A percentile compares a stretch with the other conserved stretches of the same genome.
These are phyloP conservation scores for Bassia scoparia DNA, from an alignment of 148 eudicot genomes.

Conservation along the genomic window DNA sequence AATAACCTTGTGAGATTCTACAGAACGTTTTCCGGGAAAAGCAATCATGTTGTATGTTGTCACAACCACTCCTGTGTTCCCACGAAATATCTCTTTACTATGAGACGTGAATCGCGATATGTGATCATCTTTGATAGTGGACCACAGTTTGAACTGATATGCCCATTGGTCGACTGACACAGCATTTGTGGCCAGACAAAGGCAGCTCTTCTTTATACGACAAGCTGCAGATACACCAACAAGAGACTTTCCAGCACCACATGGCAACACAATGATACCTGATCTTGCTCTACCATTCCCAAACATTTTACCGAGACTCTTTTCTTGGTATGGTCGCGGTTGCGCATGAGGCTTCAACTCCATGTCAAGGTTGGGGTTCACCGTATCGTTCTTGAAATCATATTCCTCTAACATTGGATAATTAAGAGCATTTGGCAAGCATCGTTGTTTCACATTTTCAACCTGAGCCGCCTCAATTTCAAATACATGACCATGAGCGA, in stretches of 20 bases:
- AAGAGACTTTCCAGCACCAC: constrained; percentile 99
- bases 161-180: constrained; percentile 99
- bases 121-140: constrained; percentile 85
- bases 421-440: constrained; percentile 90
- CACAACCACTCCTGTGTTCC: constrained; percentile 80
- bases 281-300: constrained; percentile 99
- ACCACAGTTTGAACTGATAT: constrained; percentile 95
- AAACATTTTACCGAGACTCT: constrained; percentile 98
- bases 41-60: constrained; percentile 99
- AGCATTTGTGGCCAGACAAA: constrained; percentile 96
- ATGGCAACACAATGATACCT: constrained; percentile 93
- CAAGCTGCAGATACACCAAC: constrained; percentile 98
- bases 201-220: constrained; percentile 89
- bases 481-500: constrained; percentile 38
- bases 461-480: constrained; percentile 93
- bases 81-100: constrained; percentile 93
- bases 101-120: constrained; percentile 94
- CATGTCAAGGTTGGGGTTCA: constrained; percentile 96
- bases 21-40: constrained; percentile 94
- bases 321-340: constrained; percentile 95
- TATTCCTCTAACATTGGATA: constrained; percentile 99
- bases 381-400: constrained; percentile 93
- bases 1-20: constrained; percentile 95
- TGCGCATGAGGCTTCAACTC: constrained; percentile 98
- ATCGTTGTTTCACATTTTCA: constrained; percentile 92